These are phyloP conservation scores for Blastocladiella britannica DNA, from an alignment of 192 early-diverging fungal genomes.

Conservation along the genomic window DNA sequence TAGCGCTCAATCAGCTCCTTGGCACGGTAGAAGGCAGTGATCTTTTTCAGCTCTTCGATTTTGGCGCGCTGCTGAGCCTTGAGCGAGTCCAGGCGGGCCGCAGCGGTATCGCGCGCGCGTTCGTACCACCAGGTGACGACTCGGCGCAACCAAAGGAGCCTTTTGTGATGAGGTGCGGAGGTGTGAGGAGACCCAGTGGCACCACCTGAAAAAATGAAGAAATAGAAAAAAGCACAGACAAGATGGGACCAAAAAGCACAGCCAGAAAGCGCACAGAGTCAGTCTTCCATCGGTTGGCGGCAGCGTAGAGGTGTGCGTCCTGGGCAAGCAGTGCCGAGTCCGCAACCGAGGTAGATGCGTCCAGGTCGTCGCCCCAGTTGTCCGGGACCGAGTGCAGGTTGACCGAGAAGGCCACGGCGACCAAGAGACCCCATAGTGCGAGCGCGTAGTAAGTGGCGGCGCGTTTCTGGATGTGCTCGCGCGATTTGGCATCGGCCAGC, in stretches of 20 bases:
- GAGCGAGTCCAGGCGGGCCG: conserved; percentile 15
- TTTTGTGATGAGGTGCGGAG: too few species aligned
- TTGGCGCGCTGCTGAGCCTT: conserved; percentile 42
- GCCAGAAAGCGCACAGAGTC: background rate
- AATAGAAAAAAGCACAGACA: background rate
- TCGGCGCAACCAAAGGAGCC: background rate
- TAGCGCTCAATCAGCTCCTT: conserved; percentile 76
- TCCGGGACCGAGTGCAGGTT: conserved; percentile 14
- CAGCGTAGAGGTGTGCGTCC: too few species aligned
- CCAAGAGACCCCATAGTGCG: conserved; percentile 12
- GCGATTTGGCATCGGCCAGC: conserved; percentile 7
- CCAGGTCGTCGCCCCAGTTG: conserved; percentile 7
- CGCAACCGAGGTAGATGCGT: conserved; percentile 9
- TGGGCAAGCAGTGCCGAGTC: too few species aligned
- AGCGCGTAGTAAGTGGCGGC: conserved; percentile 18
- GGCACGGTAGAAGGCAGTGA: conserved; percentile 74
- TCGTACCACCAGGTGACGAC: background rate
- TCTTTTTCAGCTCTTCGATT: conserved; percentile 88
- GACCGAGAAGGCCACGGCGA: conserved; percentile 17
- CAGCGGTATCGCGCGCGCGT: conserved; percentile 3
- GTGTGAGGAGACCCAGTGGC: too few species aligned
- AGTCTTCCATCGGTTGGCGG: background rate
- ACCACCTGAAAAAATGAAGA: background rate
- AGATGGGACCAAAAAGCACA: background rate
- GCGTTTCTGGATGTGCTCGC: conserved; percentile 12